These are phyloP conservation scores for Phytopythium mirpurense DNA, from an alignment of 352 stramenopile species.

Conservation along the genomic window DNA sequence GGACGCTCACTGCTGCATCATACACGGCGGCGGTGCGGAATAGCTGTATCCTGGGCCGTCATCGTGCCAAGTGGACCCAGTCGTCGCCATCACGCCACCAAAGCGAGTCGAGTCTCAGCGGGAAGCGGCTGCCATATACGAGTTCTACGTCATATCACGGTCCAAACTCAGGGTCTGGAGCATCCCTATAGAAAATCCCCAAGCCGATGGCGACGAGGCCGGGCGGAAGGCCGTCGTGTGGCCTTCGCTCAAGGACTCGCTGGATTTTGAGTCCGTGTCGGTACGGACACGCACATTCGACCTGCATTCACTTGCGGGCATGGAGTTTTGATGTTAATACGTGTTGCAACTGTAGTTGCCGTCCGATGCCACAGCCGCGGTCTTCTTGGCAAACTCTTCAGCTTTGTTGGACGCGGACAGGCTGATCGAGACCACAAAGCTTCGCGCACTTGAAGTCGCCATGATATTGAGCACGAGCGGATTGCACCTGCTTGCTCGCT, in stretches of 20 bases:
- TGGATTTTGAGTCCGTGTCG: conserved; percentile 16
- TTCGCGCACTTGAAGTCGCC: not conserved
- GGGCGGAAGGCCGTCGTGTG: conserved; percentile 14
- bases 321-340: not conserved
- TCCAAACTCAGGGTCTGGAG: conserved; percentile 24
- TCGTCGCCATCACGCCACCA: conserved; percentile 25
- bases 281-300: conserved; percentile 9
- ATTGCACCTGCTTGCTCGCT: not conserved
- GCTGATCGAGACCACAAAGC: not conserved
- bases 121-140: conserved; percentile 7
- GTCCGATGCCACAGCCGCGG: not conserved
- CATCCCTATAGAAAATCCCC: conserved; percentile 6
- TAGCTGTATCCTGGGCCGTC: conserved; percentile 36
- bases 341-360: conserved; percentile 8
- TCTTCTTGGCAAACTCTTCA: not conserved
- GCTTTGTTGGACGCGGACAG: not conserved
- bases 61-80: conserved; percentile 16
- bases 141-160: conserved; percentile 26
- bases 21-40: no score
- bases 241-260: conserved; percentile 38
- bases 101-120: not conserved
- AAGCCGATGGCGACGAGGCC: no score
- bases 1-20: no score
- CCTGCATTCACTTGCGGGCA: not conserved
- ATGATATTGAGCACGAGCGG: not conserved